Base-by-base conservation (phyloP, 306 rosid species). In the Parietaria judaica region DNA sequence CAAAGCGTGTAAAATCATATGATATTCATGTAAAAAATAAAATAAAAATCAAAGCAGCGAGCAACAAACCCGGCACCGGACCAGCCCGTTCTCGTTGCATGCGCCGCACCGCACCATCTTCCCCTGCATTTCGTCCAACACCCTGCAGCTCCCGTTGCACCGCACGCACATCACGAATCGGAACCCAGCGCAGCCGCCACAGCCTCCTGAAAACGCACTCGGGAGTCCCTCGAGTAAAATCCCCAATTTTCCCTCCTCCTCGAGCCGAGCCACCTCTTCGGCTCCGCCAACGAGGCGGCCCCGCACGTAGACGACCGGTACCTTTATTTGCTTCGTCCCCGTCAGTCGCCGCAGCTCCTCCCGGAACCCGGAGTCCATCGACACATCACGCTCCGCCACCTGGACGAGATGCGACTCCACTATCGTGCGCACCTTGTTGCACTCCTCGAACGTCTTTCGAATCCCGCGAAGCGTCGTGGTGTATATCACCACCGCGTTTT, bases 331-430 rank as follows among this genome's bases (percentile, higher is more conserved):
- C 13, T 81, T 83, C 0, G 78, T 78, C 5, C 64, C 87, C 83
- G 79, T 79, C n/a, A 94, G 69, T 69, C 74, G 70, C 68, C 90
- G 63, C 51, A 94, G 63, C 64, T 94, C 95, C 72, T 88, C 99
- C 68, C 76, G 86, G n/a, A 84, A 78, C 38, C 97, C 99, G 0
- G 89, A 83, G 79, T 94, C 95, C 99, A 94, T 94, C 0, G 99
- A 94, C 48, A 88, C 76, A 12, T 94, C 99, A 11, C 97, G 79
- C 84, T 94, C 99, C 0, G 74, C 15, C 64, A 78, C 52, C 0
- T 67, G 82, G 51, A 94, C 75, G 3, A 74, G 67, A n/a, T 86
- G 69, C 0, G 97, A 94, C 48, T 86, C 97, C 0, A 88, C 11
- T 5, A 84, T 76, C 3, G 90, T 61, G 51, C 97, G 63, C 37